Conservation (phyloP, 2,329 filamentous ascomycete species). For the Verticillium nubilum region DNA sequence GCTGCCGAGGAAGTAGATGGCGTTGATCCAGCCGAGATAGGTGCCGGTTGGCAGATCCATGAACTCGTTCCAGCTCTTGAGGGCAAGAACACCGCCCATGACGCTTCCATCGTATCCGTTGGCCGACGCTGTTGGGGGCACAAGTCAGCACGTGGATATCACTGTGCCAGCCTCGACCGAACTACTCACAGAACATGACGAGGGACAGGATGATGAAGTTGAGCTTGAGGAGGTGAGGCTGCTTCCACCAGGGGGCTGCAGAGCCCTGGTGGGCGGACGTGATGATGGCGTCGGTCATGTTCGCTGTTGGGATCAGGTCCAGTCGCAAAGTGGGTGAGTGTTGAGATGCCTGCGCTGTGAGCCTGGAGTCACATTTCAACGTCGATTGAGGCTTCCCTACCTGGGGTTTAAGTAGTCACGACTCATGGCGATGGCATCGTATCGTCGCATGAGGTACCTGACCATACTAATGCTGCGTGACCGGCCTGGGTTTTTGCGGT, state of each 20-base stretch:
- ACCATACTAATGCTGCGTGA: background rate
- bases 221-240: slow-evolving; percentile 33
- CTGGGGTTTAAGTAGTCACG: background rate
- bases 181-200: slow-evolving; percentile 16
- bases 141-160: background rate
- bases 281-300: background rate
- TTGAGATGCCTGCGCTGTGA: background rate
- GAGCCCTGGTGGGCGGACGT: slow-evolving; percentile 14
- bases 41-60: slow-evolving; percentile 40
- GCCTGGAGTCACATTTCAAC: background rate
- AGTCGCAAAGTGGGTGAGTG: background rate
- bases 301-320: background rate
- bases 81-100: slow-evolving; percentile 38
- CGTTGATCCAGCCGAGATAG: slow-evolving; percentile 46
- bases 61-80: slow-evolving; percentile 37
- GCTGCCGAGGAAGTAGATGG: slow-evolving; percentile 55
- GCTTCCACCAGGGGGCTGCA: slow-evolving; percentile 33
- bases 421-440: background rate
- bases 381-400: background rate
- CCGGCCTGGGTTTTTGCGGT: background rate
- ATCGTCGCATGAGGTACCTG: background rate
- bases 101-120: slow-evolving; percentile 31
- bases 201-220: slow-evolving; percentile 31
- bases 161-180: background rate
- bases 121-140: slow-evolving; percentile 22